Evolutionary conservation across 495 filamentous ascomycete species (phyloP).

Genomic region (Trichocladium antarcticum): DNA sequence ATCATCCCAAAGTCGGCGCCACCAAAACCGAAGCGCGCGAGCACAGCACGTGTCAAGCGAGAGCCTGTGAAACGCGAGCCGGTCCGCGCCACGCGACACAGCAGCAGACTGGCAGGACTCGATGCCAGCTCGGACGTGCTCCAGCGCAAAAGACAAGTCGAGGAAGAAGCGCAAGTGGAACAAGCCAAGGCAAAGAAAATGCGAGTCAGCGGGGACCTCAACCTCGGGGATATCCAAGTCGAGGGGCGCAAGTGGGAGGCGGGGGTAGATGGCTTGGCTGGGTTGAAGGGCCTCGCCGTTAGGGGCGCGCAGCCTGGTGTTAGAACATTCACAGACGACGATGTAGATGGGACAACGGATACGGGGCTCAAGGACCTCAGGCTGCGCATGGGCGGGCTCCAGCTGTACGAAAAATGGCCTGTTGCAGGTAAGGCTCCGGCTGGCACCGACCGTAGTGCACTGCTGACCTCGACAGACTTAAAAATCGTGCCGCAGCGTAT

Average conservation of each 20-base stretch:
- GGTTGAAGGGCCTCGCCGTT: constrained; percentile 31
- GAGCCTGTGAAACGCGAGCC: constrained; percentile 25
- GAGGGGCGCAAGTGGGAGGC: constrained; percentile 54
- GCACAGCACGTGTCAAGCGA: constrained; percentile 19
- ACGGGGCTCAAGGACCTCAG: constrained; percentile 64
- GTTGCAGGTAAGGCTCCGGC: constrained; percentile 53
- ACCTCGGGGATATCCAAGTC: constrained; percentile 66
- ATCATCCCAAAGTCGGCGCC: constrained; percentile 24
- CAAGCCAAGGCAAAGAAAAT: constrained; percentile 57
- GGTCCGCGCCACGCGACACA: constrained; percentile 36
- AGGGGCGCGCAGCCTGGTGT: constrained; percentile 68
- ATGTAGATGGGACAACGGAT: constrained; percentile 72
- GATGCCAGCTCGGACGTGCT: constrained; percentile 54
- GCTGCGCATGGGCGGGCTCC: constrained; percentile 66
- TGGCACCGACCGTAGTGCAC: too few relatives aligned
- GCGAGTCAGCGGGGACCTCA: constrained; percentile 59
- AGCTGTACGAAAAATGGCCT: constrained; percentile 70
- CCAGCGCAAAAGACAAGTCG: constrained; percentile 71
- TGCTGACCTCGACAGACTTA: constrained; percentile 49
- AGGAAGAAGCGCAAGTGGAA: constrained; percentile 49
- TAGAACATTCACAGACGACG: constrained; percentile 65
- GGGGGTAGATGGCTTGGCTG: constrained; percentile 31
- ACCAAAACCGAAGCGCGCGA: constrained; percentile 18
- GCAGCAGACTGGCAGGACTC: constrained; percentile 41
- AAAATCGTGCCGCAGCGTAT: constrained; percentile 88